Percentiles rank a stretch among this genome's conserved stretches.
Conservation (phyloP, 129 eudicot species). For the carrot (Daucus carota) region DH1_v3.0 NC_030386.2:4171001-4171500, state of each 20-base stretch:
- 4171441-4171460: background rate
- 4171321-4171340: background rate
- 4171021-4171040: background rate
- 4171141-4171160: slow-evolving; percentile 68
- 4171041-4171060: background rate
- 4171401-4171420: background rate
- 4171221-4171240: background rate
- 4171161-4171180: slow-evolving; percentile 83
- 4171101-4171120: slow-evolving; percentile 70
- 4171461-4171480: background rate
- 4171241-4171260: no score
- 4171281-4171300: background rate
- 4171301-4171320: background rate
- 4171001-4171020: slow-evolving; percentile 1
- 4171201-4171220: background rate
- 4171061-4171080: slow-evolving; percentile 5
- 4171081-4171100: slow-evolving; percentile 64
- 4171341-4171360: background rate
- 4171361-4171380: background rate
- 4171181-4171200: slow-evolving; percentile 30
- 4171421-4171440: background rate
- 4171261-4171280: background rate
- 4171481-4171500: slow-evolving; percentile 88
- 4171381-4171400: background rate
- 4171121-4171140: slow-evolving; percentile 91